phyloP scores from a whole-genome alignment of 495 filamentous ascomycete genomes.

The Annulohypoxylon nitens region DNA sequence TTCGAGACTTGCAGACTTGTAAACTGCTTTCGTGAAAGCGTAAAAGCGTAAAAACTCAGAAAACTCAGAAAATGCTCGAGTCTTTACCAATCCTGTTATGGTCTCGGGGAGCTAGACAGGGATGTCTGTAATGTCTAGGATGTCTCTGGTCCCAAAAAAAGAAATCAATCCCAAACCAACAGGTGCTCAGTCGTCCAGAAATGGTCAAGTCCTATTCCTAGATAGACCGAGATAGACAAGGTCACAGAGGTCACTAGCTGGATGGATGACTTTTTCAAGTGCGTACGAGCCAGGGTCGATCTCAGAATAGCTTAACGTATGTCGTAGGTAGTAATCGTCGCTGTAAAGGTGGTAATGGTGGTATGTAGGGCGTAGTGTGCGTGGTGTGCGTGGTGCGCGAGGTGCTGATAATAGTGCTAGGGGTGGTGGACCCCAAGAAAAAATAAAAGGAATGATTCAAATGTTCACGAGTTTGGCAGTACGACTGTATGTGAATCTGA shows the following conservation, averaged over 20 bases:
- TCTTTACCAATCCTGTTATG: constrained; percentile 2
- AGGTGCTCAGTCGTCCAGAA: constrained; percentile 17
- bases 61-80: constrained; percentile 19
- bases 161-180: constrained; percentile 47
- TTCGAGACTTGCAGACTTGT: no score
- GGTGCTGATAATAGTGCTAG: constrained; percentile 22
- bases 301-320: constrained; percentile 33
- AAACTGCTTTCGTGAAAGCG: constrained; percentile 17
- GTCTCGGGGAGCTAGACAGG: constrained; percentile 27
- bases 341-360: constrained; percentile 4
- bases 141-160: constrained; percentile 43
- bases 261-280: constrained; percentile 4
- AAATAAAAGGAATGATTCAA: constrained; percentile 33
- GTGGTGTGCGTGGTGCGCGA: neutral
- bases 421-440: constrained; percentile 37
- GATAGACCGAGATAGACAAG: neutral
- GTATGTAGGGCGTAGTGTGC: neutral
- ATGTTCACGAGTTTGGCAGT: constrained; percentile 25
- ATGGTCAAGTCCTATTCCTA: constrained; percentile 22
- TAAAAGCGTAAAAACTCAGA: neutral
- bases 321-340: neutral
- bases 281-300: constrained; percentile 30
- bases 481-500: constrained; percentile 39
- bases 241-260: neutral
- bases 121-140: constrained; percentile 19